Conservation (phyloP, 345 rosid genomes). For the Eucalyptus brandiana region DNA sequence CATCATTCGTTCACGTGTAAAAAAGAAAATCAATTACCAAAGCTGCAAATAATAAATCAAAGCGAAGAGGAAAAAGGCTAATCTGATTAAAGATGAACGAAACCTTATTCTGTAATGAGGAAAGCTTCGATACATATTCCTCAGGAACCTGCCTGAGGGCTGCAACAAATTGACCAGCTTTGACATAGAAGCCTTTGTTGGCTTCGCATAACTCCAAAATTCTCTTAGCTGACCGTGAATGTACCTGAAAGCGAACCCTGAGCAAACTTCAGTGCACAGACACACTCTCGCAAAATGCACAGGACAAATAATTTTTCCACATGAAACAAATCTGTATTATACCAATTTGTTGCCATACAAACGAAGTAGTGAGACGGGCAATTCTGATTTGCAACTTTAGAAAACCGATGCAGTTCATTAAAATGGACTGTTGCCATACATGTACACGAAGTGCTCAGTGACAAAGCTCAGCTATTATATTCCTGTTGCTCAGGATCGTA, state of each 20-base stretch:
- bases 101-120: constrained; percentile 81
- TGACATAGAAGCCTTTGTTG: constrained; percentile 78
- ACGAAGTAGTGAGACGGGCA: neutral
- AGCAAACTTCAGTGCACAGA: neutral
- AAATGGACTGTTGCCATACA: neutral
- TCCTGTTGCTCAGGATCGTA: neutral
- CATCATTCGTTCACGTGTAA: neutral
- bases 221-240: constrained; percentile 68
- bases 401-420: neutral
- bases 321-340: neutral
- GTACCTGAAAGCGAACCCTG: constrained; percentile 29
- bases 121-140: constrained; percentile 59
- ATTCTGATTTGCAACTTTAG: neutral
- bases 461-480: neutral
- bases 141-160: constrained; percentile 67
- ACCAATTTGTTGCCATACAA: neutral
- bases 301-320: neutral
- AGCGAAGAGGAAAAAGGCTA: neutral
- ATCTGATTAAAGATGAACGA: neutral
- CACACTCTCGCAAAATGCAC: neutral
- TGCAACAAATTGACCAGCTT: constrained; percentile 89
- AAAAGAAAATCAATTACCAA: neutral
- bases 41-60: neutral
- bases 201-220: constrained; percentile 54
- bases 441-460: neutral